A percentile compares a stretch with the other conserved stretches of the same genome.
phyloP scores from a whole-genome alignment of 2,329 filamentous ascomycete species.

The Pseudonectria buxi region DNA sequence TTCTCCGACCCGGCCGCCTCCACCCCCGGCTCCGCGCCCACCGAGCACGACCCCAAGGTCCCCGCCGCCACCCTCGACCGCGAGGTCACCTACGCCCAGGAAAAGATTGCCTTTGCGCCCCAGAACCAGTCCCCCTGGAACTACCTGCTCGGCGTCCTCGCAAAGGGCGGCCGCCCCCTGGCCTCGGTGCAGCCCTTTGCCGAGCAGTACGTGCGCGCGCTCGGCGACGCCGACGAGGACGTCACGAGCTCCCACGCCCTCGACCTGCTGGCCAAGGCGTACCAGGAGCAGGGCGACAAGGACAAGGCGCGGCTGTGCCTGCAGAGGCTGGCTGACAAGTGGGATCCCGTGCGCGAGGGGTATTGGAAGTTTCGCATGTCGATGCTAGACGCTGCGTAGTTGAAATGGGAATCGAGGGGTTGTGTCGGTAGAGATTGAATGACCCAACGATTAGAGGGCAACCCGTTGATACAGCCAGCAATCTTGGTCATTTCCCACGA shows the following conservation, averaged over 20 bases:
- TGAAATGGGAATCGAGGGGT: no score
- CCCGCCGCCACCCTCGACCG: slow-evolving; percentile 60
- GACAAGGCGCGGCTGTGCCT: slow-evolving; percentile 64
- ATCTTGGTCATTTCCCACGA: no score
- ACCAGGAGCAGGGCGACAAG: slow-evolving; percentile 47
- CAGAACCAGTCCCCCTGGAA: slow-evolving; percentile 96
- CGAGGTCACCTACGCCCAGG: slow-evolving; percentile 68
- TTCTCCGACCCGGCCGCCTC: slow-evolving; percentile 56
- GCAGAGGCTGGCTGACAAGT: slow-evolving; percentile 69
- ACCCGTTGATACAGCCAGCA: no score
- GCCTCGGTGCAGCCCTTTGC: slow-evolving; percentile 41
- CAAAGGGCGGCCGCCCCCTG: slow-evolving; percentile 53
- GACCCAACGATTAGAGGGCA: no score
- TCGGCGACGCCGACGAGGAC: slow-evolving; percentile 42
- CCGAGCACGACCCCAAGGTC: slow-evolving; percentile 48
- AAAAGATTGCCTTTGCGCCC: slow-evolving; percentile 69
- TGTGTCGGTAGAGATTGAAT: no score
- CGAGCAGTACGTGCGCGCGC: slow-evolving; percentile 41
- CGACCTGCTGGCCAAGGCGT: slow-evolving; percentile 66
- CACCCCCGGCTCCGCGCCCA: slow-evolving; percentile 42
- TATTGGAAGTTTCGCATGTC: slow-evolving; percentile 70
- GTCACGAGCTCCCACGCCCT: slow-evolving; percentile 60
- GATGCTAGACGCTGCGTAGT: slow-evolving; percentile 14
- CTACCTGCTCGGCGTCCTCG: slow-evolving; percentile 72
- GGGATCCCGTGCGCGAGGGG: slow-evolving; percentile 82